Base-by-base conservation (phyloP, 2,329 filamentous ascomycete species). In the Ophiostoma pallidulum region DNA sequence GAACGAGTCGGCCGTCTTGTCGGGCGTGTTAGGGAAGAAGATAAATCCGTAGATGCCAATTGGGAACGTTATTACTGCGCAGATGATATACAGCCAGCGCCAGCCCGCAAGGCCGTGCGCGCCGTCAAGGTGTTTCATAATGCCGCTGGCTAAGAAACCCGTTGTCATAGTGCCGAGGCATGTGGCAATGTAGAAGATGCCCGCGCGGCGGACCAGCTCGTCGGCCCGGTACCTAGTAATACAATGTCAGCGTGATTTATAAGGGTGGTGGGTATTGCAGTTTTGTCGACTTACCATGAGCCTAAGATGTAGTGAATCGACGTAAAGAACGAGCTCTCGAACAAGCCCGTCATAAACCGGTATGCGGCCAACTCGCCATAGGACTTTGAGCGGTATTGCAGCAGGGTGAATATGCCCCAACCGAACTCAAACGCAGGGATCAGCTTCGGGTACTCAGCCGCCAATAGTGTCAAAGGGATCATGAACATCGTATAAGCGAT, bases 171-270 rank as follows among this genome's bases (percentile, higher is more conserved):
- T 48, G 24, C 51, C 51, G 74, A 74, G 74, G 2, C 79, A 65
- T 0, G 76, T 77, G 9, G 74, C 77, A 0, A 74, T 68, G 0
- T 75, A 79, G 56, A 82, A 83, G 41, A 83, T 74, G 29, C 74
- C 77, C 3, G 70, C 76, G 2, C 80, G 69, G 57, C 82, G 82
- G 1, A 75, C 77, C 0, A 83, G 67, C 51, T 82, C 78, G n/a
- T 67, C 65, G 22, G 70, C 67, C 0, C 71, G 80, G 53, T 81
- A 82, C 24, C 38, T 28, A 28, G 24, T 5, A 28, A 28, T 5
- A 28, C 6, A 10, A 28, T 28, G 10, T 28, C 5, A 28, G 10
- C 24, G 10, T n/a, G n/a, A n/a, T n/a, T n/a, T n/a, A n/a, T n/a
- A n/a, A n/a, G n/a, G n/a, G 24, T 28, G 6, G 24, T 28, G 24